Conservation (phyloP, 75 land plant genomes). For the Larix kaempferi region DNA sequence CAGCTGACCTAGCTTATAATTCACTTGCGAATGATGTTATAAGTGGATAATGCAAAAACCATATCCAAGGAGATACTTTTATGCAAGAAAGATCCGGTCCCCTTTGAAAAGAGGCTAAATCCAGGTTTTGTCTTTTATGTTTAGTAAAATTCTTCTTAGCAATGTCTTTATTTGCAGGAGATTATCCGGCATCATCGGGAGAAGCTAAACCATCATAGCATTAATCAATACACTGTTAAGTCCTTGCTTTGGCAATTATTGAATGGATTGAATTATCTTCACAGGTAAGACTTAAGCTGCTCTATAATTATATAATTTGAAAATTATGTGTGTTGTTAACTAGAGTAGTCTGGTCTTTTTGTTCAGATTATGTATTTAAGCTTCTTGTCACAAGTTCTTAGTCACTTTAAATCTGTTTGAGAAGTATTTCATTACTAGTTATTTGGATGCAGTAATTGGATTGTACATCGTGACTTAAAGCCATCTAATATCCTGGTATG, state of each 20-base stretch:
- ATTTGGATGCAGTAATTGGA: slow-evolving; percentile 84
- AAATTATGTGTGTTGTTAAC: slow-evolving; percentile 5
- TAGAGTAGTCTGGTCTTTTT: background rate
- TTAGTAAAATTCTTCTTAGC: background rate
- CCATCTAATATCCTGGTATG: slow-evolving; percentile 94
- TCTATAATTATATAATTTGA: background rate
- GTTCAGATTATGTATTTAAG: background rate
- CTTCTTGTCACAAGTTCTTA: background rate
- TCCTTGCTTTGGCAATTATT: slow-evolving; percentile 96
- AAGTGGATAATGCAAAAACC: too few relatives aligned
- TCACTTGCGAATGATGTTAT: too few relatives aligned
- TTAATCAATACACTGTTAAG: slow-evolving; percentile 88
- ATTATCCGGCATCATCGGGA: slow-evolving; percentile 96
- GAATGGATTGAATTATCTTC: slow-evolving; percentile 94
- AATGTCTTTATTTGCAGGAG: slow-evolving; percentile 45
- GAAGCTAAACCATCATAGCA: slow-evolving; percentile 63
- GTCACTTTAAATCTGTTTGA: background rate
- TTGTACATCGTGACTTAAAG: slow-evolving; percentile 90
- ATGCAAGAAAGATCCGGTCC: too few relatives aligned
- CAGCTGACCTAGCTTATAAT: too few relatives aligned
- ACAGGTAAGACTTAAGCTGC: slow-evolving; percentile 43
- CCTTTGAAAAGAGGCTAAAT: background rate
- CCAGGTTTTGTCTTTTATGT: background rate
- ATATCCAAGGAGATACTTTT: background rate
- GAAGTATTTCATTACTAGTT: background rate